Evolutionary conservation across 192 early-diverging fungal genomes (phyloP), one percentile per base, ranked within the genome.

Genomic region (Coemansia sp.): DNA sequence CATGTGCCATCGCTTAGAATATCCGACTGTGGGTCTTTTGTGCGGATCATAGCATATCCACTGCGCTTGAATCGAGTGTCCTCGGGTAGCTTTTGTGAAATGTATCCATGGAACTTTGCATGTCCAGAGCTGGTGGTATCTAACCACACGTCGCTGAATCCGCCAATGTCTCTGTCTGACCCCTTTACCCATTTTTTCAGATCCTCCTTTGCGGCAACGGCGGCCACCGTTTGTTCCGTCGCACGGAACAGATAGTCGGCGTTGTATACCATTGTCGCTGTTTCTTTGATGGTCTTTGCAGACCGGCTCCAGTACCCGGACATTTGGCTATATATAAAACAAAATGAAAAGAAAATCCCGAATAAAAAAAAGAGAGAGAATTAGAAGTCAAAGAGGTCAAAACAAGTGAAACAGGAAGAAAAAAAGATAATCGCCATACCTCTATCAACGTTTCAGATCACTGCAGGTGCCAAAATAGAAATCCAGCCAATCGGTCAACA

Each of bases 141-240:
- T 59, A 92, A 87, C 64, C 82, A 87, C 4, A 91, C 91, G 63
- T 90, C 86, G 25, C 90, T 90, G 52, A 84, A 81, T 16, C 93
- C 92, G 77, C 94, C 94, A 82, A 98, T 92, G 73, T 98, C 94
- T 56, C 89, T 88, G 77, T 98, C 96, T 2, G 89, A 91, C 0
- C 96, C 96, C 26, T 93, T 84, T 15, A 87, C 71, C 92, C 93
- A 98, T 23, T 78, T 59, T 39, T 89, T 65, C 33, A 98, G 62
- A 67, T 91, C 89, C 31, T 86, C 79, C 30, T 86, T 77, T 7
- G 64, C 69, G 33, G 86, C 86, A 35, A 95, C 73, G 4, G 81
- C 63, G n/a, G 85, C 86, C 81, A 97, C 85, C 9, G 86, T 83
- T 58, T 89, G 70, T 59, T 93, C 90, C 34, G 84, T 81, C 61